Percentiles rank a stretch among this genome's conserved stretches.
phyloP scores from a whole-genome alignment of 2,329 filamentous ascomycete species.

The Alternaria sp. region DNA sequence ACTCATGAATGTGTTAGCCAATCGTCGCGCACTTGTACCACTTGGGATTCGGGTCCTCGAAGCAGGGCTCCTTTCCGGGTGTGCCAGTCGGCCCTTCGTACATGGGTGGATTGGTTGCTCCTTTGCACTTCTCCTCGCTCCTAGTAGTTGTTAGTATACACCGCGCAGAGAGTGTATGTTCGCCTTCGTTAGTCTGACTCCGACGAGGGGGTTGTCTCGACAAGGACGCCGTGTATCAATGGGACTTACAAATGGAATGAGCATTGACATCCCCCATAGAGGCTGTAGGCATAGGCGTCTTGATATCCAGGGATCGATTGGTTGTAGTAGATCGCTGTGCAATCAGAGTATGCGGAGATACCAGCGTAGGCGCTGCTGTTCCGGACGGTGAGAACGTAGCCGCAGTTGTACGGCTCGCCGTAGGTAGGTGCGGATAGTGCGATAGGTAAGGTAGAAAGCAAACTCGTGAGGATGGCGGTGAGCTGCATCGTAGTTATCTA shows the following conservation, averaged over 20 bases:
- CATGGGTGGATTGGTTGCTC: background rate
- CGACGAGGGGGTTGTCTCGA: background rate
- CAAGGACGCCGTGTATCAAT: background rate
- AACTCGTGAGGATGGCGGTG: background rate
- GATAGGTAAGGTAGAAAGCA: background rate
- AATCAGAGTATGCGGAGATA: slow-evolving; percentile 10
- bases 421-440: slow-evolving; percentile 6
- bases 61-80: slow-evolving; percentile 16
- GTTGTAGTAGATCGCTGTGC: slow-evolving; percentile 22
- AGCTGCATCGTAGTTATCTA: slow-evolving; percentile 1
- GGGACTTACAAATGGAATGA: slow-evolving; percentile 12
- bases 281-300: slow-evolving; percentile 17
- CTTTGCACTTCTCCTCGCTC: slow-evolving; percentile 13
- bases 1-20: background rate
- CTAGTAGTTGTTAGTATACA: background rate
- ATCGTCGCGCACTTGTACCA: slow-evolving; percentile 23
- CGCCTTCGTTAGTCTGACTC: background rate
- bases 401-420: slow-evolving; percentile 19
- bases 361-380: slow-evolving; percentile 21
- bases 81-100: slow-evolving; percentile 15
- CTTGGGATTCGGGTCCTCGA: slow-evolving; percentile 21
- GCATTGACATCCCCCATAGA: slow-evolving; percentile 19
- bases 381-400: slow-evolving; percentile 22
- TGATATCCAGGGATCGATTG: slow-evolving; percentile 14
- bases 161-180: background rate